Conservation (phyloP, 371 early-diverging fungal species). For the Mucor plumbeus region DNA sequence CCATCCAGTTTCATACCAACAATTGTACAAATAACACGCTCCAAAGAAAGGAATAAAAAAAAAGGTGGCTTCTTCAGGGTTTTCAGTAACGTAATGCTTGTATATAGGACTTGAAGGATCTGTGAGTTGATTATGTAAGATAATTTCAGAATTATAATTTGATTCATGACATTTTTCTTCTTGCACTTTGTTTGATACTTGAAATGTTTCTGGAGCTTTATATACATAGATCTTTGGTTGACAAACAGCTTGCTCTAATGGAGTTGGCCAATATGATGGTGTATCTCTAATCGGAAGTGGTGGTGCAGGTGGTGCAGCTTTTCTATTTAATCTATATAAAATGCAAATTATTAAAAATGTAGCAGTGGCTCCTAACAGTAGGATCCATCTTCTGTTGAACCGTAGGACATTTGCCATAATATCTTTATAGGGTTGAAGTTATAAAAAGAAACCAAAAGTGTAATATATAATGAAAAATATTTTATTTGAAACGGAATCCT, state of each 20-base stretch:
- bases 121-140: conserved; percentile 45
- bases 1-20: conserved; percentile 51
- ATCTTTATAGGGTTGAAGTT: too few species aligned
- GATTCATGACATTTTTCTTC: conserved; percentile 44
- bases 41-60: conserved; percentile 66
- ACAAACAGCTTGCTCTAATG: conserved; percentile 54
- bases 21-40: conserved; percentile 56
- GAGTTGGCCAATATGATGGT: conserved; percentile 55
- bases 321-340: background rate
- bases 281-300: conserved; percentile 42
- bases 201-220: conserved; percentile 45
- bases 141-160: conserved; percentile 56
- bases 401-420: conserved; percentile 19
- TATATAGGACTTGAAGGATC: conserved; percentile 50
- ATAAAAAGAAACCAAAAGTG: background rate
- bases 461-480: background rate
- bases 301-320: conserved; percentile 34
- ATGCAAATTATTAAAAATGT: conserved; percentile 13
- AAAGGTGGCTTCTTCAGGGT: conserved; percentile 60
- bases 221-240: conserved; percentile 63
- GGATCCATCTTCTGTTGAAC: conserved; percentile 24
- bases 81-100: conserved; percentile 51
- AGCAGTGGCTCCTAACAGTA: conserved; percentile 6
- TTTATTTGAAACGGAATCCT: conserved; percentile 4
- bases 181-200: conserved; percentile 41